These are phyloP conservation scores for Rhodotorula babjevae DNA, from an alignment of 768 basidiomycete species.

Conservation along the genomic window DNA sequence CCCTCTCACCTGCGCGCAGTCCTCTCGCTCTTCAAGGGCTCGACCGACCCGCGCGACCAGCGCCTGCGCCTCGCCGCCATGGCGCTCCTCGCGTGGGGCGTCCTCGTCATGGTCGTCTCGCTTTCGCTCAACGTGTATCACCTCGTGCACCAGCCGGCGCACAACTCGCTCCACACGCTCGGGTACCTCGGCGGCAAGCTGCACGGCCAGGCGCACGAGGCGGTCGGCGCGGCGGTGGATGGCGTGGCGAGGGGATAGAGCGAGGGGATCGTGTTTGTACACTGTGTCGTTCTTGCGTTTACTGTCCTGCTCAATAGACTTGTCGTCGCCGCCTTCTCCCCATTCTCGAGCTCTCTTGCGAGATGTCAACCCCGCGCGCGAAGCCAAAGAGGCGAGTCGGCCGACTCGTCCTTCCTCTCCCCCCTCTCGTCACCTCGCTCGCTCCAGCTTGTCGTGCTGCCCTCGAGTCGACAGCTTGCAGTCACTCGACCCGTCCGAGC, in stretches of 20 bases:
- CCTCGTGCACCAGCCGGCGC: slow-evolving; percentile 5
- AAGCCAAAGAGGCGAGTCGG: too few species aligned
- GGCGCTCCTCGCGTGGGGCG: slow-evolving; percentile 30
- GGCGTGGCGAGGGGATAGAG: background rate
- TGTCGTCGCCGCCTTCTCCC: too few species aligned
- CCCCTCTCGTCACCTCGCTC: too few species aligned
- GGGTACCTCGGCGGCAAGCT: background rate
- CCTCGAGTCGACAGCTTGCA: too few species aligned
- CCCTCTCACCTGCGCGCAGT: background rate
- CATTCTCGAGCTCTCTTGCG: too few species aligned
- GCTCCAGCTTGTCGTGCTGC: too few species aligned
- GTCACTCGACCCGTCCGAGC: too few species aligned
- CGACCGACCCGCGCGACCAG: slow-evolving; percentile 13
- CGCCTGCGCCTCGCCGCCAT: slow-evolving; percentile 11
- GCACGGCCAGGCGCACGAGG: background rate
- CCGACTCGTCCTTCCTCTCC: too few species aligned
- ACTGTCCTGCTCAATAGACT: too few species aligned
- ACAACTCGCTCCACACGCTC: slow-evolving; percentile 7
- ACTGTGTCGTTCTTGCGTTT: too few species aligned
- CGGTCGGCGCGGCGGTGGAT: background rate
- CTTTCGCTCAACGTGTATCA: slow-evolving; percentile 29
- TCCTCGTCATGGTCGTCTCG: slow-evolving; percentile 34
- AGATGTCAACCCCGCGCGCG: too few species aligned
- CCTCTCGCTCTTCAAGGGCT: slow-evolving; percentile 32
- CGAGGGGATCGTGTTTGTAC: too few species aligned